Conservation (phyloP, 2,329 filamentous ascomycete genomes). For the Aspergillus fijiensis region DNA sequence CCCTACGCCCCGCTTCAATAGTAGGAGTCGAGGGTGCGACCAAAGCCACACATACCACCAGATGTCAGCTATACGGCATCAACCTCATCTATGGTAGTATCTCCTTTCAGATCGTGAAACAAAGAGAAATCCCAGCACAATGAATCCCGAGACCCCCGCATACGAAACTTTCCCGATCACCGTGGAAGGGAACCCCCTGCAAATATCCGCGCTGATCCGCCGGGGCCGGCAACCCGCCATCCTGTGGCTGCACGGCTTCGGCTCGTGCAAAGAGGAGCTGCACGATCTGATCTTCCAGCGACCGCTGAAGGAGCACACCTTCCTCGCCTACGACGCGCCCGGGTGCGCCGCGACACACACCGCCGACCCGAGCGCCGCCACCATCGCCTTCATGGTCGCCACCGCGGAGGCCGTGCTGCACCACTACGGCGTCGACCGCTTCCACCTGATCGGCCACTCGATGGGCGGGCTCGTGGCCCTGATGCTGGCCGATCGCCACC, state of each 20-base stretch:
- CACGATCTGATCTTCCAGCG: slow-evolving; percentile 3
- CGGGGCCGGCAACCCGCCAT: background rate
- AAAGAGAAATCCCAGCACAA: too few species aligned
- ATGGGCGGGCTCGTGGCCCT: slow-evolving; percentile 28
- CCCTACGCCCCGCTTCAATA: too few species aligned
- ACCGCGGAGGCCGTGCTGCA: slow-evolving; percentile 21
- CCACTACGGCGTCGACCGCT: slow-evolving; percentile 19
- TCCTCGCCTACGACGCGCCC: slow-evolving; percentile 3
- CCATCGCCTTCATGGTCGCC: slow-evolving; percentile 26
- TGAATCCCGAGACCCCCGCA: too few species aligned
- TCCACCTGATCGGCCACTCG: slow-evolving; percentile 28
- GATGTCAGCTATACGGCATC: too few species aligned
- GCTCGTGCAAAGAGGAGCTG: slow-evolving; percentile 4
- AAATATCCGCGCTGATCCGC: slow-evolving; percentile 1
- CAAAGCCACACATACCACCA: too few species aligned
- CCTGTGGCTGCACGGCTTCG: slow-evolving; percentile 4
- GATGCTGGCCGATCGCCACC: slow-evolving; percentile 18
- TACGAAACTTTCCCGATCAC: background rate
- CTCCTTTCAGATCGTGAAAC: too few species aligned
- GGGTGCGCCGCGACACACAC: background rate
- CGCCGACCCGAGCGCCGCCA: background rate
- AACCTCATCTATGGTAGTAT: too few species aligned
- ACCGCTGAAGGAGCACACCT: background rate
- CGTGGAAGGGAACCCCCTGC: background rate
- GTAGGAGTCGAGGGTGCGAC: too few species aligned